phyloP scores from a whole-genome alignment of 1,284 basidiomycete species.

The Amanita bisporigera region DNA sequence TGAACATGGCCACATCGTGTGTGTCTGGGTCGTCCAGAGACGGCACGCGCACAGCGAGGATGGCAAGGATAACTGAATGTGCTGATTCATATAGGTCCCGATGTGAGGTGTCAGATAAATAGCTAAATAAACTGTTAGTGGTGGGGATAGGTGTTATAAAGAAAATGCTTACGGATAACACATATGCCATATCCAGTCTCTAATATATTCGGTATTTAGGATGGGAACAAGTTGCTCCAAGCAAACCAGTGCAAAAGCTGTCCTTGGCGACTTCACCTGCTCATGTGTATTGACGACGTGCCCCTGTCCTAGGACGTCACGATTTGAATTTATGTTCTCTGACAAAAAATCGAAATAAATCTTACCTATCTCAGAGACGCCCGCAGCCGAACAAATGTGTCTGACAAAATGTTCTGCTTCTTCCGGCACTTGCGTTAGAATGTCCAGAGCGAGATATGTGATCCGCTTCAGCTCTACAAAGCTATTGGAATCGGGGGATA shows the following conservation, averaged over 20 bases:
- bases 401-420: constrained; percentile 52
- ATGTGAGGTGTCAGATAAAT: constrained; percentile 58
- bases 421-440: constrained; percentile 55
- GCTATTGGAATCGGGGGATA: constrained; percentile 57
- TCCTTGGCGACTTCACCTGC: constrained; percentile 52
- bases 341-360: neutral
- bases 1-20: neutral
- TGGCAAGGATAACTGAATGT: constrained; percentile 73
- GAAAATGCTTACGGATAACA: constrained; percentile 60
- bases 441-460: constrained; percentile 74
- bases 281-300: constrained; percentile 12
- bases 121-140: constrained; percentile 43
- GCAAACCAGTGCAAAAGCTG: constrained; percentile 65
- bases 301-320: neutral
- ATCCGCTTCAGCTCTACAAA: constrained; percentile 70
- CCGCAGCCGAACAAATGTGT: constrained; percentile 33
- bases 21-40: constrained; percentile 31
- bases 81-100: constrained; percentile 76
- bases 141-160: constrained; percentile 7
- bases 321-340: neutral
- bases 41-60: constrained; percentile 65
- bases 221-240: constrained; percentile 73
- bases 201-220: constrained; percentile 54
- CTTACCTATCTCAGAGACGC: neutral
- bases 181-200: constrained; percentile 57